Evolutionary conservation across 257 asterid species (phyloP).

Genomic region (Osmanthus fragrans): DNA sequence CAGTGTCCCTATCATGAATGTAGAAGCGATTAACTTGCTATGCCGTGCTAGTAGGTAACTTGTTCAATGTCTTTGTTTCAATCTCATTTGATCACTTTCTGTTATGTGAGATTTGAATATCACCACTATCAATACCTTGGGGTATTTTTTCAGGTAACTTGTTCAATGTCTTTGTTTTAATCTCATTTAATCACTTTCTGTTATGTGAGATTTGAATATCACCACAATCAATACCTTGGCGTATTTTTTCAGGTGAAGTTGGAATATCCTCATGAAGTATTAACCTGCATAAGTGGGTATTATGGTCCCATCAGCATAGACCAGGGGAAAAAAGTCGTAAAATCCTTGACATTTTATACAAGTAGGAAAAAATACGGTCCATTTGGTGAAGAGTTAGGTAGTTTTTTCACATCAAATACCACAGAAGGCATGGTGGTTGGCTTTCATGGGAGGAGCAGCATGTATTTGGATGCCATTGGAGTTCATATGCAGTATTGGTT

Average conservation of each 20-base stretch:
- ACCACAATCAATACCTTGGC: background rate
- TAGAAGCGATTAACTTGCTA: background rate
- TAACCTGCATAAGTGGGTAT: slow-evolving; percentile 71
- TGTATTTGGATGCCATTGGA: slow-evolving; percentile 79
- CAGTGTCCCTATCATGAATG: background rate
- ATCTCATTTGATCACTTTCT: background rate
- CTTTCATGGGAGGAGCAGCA: slow-evolving; percentile 75
- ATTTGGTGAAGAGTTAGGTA: slow-evolving; percentile 66
- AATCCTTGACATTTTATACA: slow-evolving; percentile 62
- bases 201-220: background rate
- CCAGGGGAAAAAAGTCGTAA: slow-evolving; percentile 47
- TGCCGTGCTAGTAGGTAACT: background rate
- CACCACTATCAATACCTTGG: background rate
- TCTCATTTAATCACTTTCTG: background rate
- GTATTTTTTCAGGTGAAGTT: slow-evolving; percentile 54
- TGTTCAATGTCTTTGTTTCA: background rate
- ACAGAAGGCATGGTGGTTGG: slow-evolving; percentile 86
- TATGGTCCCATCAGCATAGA: slow-evolving; percentile 49
- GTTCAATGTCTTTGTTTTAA: background rate
- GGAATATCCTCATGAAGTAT: slow-evolving; percentile 69
- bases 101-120: background rate
- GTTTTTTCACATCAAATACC: slow-evolving; percentile 62
- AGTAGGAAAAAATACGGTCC: slow-evolving; percentile 66
- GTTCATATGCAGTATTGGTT: slow-evolving; percentile 91
- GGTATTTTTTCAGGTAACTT: slow-evolving; percentile 40